Evolutionary conservation across 208 protist species (phyloP).

Genomic region (Strigomonas galati): DNA sequence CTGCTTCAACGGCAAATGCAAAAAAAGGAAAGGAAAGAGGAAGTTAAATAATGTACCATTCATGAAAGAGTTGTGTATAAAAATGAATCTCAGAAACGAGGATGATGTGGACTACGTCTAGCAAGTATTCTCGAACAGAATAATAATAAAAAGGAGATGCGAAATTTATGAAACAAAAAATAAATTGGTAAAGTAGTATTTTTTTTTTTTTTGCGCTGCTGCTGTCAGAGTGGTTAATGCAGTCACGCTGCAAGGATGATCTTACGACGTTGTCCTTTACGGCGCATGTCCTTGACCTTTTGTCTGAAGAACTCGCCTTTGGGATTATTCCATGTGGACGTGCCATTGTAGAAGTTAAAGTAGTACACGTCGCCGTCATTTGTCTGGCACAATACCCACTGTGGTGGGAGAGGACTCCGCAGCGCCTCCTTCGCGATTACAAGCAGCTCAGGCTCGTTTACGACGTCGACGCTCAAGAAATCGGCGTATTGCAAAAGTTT

Average conservation of each 20-base stretch:
- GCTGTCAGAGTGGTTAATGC: no score
- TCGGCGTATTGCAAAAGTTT: conserved; percentile 92
- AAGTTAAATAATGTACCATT: not conserved
- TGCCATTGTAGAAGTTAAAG: conserved; percentile 92
- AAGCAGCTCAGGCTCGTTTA: conserved; percentile 75
- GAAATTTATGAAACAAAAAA: no score
- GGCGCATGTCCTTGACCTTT: conserved; percentile 49
- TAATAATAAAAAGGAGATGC: no score
- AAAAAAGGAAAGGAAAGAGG: not conserved
- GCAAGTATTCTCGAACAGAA: no score
- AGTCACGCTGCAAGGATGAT: no score
- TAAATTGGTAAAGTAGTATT: no score
- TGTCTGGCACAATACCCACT: conserved; percentile 92
- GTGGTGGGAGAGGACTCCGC: conserved; percentile 84
- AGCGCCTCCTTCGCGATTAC: conserved; percentile 92
- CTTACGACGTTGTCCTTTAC: conserved; percentile 18
- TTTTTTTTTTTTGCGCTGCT: no score
- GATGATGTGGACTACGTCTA: no score
- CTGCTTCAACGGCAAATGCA: not conserved
- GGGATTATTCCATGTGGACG: conserved; percentile 93
- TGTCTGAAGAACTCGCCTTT: conserved; percentile 87
- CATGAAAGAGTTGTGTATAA: no score
- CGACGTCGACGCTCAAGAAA: conserved; percentile 90
- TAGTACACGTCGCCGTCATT: conserved; percentile 91
- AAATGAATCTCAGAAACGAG: no score